Base-by-base conservation (phyloP, 768 basidiomycete species). In the Peribolospora baueri region DNA sequence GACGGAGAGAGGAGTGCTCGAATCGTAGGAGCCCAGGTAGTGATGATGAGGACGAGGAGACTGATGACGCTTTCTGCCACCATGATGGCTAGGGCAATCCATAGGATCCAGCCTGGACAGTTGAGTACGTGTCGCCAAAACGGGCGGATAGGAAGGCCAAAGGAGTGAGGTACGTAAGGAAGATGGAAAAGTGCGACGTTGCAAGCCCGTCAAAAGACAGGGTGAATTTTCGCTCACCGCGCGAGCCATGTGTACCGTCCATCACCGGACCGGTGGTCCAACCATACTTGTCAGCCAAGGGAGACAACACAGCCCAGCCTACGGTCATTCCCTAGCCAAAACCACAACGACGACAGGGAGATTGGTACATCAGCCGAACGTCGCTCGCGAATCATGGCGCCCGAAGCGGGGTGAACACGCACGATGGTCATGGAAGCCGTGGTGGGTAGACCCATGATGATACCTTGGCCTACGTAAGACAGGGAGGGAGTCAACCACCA, bases 371-470 rank as follows among this genome's bases (percentile, higher is more conserved):
- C 41, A 55, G 10, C 47, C 5, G 45, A 36, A 46, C 58, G 48
- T 48, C 52, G 40, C 7, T 43, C 57, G 9, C 61, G 58, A 59
- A 51, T 36, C 37, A n/a, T 39, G n/a, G 39, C 13, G 25, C 25
- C 25, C 25, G 25, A 25, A 25, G 25, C 25, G 5, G 10, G 52
- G 13, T 13, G 7, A 37, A 13, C 25, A 66, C 73, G 64, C 62
- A 84, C 84, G 56, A 87, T 67, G 60, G 81, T 90, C 90, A 97
- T 95, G 65, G 82, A 84, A 42, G 90, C 62, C 0, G 90, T 90
- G 0, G 86, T 91, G 0, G 87, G 82, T 62, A 90, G 85, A 4
- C 90, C 91, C 91, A 97, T 97, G 62, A 95, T 95, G 57, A 95
- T 87, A 5, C 87, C 84, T 81, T 59, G 52, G 0, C 56, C 55